Evolutionary conservation across 768 basidiomycete species (phyloP).

Genomic region (Pisolithus microcarpus): DNA sequence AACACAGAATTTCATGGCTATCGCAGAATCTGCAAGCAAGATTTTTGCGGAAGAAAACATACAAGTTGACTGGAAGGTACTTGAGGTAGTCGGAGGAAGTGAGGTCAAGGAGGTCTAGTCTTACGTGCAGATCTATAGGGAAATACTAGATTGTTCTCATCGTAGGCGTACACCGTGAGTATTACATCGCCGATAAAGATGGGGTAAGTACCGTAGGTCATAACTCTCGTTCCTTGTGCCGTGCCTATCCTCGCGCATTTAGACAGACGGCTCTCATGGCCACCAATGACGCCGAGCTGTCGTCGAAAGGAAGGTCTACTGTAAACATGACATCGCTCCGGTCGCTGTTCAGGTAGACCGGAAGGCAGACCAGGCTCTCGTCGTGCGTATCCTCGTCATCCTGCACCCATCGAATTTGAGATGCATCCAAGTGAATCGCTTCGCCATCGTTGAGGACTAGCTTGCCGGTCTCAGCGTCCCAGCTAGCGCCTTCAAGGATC

Average conservation of each 20-base stretch:
- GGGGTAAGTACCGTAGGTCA: conserved; percentile 1
- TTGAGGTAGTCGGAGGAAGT: conserved; percentile 54
- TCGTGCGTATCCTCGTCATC: conserved; percentile 29
- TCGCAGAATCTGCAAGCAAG: conserved; percentile 71
- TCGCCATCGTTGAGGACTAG: conserved; percentile 84
- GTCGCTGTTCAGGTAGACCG: conserved; percentile 88
- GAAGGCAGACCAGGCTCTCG: conserved; percentile 61
- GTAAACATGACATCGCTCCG: conserved; percentile 89
- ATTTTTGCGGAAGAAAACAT: conserved; percentile 70
- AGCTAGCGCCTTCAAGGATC: conserved; percentile 79
- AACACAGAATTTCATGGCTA: conserved; percentile 72
- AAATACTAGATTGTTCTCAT: conserved; percentile 8
- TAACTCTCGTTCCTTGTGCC: conserved; percentile 2
- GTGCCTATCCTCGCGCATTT: conserved; percentile 60
- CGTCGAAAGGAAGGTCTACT: conserved; percentile 74
- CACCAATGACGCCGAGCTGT: conserved; percentile 57
- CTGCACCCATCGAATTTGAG: conserved; percentile 85
- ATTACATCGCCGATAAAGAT: conserved; percentile 11
- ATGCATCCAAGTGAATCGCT: conserved; percentile 67
- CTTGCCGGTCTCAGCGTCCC: conserved; percentile 46
- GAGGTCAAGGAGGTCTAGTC: conserved; percentile 20
- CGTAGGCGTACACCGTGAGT: conserved; percentile 16
- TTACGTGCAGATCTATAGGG: background rate
- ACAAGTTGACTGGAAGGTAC: conserved; percentile 85
- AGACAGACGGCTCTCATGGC: conserved; percentile 88